Evolutionary conservation across 345 rosid genomes (phyloP), one percentile per base, ranked within the genome.

Genomic region (Hibiscus mutabilis): DNA sequence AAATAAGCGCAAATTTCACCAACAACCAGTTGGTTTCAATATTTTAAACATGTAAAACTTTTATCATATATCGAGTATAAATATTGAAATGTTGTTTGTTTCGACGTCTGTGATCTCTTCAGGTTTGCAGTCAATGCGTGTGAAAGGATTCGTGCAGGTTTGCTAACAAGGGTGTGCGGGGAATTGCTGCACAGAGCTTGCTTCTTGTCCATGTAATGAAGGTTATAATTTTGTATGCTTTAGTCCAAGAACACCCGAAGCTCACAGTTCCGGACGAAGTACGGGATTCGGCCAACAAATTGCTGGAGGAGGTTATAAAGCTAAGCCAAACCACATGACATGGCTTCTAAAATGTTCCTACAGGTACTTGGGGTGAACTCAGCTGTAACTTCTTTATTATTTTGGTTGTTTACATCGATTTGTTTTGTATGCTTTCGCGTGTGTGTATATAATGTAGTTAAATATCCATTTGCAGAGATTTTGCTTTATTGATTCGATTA

Each of bases 91-190:
- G 25, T 44, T 40, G 35, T 61, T 7, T 70, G 7, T 42, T 7
- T 60, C 27, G 22, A 42, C 9, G 59, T 55, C 49, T 68, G 21
- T 69, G 62, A 19, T 78, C 49, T 58, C 71, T 66, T 60, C 79
- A 93, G 98, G 93, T 93, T 10, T 93, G 98, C 27, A 37, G 73
- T 59, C 83, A 73, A 75, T 93, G 98, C 71, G 73, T 70, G 27
- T 61, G 89, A 72, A 86, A 80, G 76, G 81, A 79, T 24, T 86
- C 86, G 3, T 93, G 97, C 82, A 81, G 76, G 82, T 82, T 76
- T 76, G 91, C 77, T 51, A 88, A 93, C 75, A 83, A 85, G 75
- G 74, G 70, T 52, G 81, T 87, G 4, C 78, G 87, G 87, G 73
- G 72, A 16, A 74, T 74, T 66, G 80, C 78, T 57, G 58, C 76